Evolutionary conservation across 805 yeast species (phyloP).

Genomic region (Schizosaccharomyces osmophilus): DNA sequence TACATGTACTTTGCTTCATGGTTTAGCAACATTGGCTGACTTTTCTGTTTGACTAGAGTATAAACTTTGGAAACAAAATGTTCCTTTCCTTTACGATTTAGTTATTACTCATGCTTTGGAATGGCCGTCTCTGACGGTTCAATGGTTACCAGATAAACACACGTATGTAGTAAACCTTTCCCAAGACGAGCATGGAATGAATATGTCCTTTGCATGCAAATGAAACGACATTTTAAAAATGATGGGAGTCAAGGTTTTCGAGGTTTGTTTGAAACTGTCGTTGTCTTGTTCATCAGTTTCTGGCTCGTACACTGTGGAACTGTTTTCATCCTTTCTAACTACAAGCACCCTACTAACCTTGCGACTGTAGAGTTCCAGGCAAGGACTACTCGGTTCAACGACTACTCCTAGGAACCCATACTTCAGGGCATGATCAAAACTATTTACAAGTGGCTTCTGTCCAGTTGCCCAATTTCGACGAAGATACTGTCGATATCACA

Average conservation of each 20-base stretch:
- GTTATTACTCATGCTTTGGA: constrained; percentile 28
- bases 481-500: constrained; percentile 9
- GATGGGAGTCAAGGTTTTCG: no score
- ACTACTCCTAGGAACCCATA: constrained; percentile 36
- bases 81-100: constrained; percentile 30
- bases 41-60: constrained; percentile 16
- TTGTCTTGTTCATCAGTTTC: background rate
- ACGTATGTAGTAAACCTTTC: background rate
- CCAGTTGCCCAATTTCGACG: constrained; percentile 13
- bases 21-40: background rate
- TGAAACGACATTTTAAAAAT: no score
- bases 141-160: constrained; percentile 37
- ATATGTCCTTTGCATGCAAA: no score
- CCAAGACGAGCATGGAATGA: no score
- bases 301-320: no score
- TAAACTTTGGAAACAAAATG: constrained; percentile 36
- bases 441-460: constrained; percentile 18
- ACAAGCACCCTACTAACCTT: constrained; percentile 2
- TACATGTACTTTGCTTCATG: background rate
- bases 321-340: background rate
- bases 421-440: constrained; percentile 33
- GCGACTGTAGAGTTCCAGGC: constrained; percentile 6
- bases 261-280: background rate
- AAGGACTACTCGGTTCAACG: constrained; percentile 17
- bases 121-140: constrained; percentile 40